A percentile compares a stretch with the other conserved stretches of the same genome.
Evolutionary conservation across 352 stramenopile species (phyloP).

Genomic region (Saprolegnia parasitica): DNA sequence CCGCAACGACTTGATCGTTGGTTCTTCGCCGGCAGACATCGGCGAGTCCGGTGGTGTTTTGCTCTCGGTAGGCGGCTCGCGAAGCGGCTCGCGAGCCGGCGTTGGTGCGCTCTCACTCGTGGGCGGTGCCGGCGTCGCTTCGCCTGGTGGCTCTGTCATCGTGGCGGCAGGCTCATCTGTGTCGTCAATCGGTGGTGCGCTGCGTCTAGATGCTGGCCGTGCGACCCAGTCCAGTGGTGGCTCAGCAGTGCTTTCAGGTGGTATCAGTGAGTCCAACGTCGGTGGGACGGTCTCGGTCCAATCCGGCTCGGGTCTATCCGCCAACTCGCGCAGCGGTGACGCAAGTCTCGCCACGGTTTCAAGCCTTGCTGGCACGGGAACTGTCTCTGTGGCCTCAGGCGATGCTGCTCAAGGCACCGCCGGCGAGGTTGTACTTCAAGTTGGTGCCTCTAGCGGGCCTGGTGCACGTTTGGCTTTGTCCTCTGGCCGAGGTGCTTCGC

Average conservation of each 20-base stretch:
- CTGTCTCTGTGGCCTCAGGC: not conserved
- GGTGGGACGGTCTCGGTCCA: conserved; percentile 6
- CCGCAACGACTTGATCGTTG: not conserved
- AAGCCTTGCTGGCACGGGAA: not conserved
- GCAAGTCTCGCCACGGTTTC: not conserved
- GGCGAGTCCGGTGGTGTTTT: not conserved
- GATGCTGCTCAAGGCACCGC: not conserved
- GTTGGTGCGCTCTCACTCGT: not conserved
- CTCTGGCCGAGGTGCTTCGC: conserved; percentile 8
- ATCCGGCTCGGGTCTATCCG: conserved; percentile 3
- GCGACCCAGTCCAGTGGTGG: not conserved
- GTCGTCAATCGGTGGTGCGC: not conserved
- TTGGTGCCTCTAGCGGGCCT: not conserved
- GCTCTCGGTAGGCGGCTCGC: not conserved
- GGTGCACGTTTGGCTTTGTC: conserved; percentile 5
- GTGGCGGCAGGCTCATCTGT: not conserved
- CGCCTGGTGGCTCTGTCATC: conserved; percentile 13
- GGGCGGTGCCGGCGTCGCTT: not conserved
- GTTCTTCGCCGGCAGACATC: not conserved
- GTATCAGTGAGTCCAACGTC: not conserved
- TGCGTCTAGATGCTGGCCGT: not conserved
- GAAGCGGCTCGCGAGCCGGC: not conserved
- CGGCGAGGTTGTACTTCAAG: not conserved
- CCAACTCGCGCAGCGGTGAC: conserved; percentile 18
- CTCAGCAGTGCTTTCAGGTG: not conserved